Percentiles rank a stretch among this genome's conserved stretches.
phyloP scores from a whole-genome alignment of 2,329 filamentous ascomycete species.

The Camillea tinctor region DNA sequence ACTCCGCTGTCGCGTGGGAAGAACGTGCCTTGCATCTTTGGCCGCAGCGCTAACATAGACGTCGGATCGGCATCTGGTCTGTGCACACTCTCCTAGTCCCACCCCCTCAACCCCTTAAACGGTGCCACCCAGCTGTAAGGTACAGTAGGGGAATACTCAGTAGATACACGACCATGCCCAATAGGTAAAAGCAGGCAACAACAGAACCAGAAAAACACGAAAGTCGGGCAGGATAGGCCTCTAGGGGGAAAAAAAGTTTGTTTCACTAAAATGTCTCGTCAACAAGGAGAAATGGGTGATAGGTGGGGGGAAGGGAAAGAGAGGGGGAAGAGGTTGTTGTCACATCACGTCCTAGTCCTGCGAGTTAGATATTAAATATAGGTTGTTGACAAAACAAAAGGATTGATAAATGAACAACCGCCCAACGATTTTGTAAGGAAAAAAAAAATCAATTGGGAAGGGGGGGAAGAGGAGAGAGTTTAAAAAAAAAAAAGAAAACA shows the following conservation, averaged over 20 bases:
- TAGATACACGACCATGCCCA: neutral
- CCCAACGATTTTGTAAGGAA: neutral
- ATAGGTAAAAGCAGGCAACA: no score
- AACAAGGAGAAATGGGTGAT: neutral
- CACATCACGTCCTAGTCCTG: neutral
- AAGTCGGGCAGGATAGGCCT: neutral
- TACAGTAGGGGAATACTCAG: neutral
- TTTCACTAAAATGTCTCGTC: neutral
- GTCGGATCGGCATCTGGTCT: neutral
- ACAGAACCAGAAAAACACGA: neutral
- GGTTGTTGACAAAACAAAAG: neutral
- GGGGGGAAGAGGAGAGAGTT: neutral
- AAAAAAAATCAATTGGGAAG: neutral
- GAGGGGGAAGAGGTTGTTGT: neutral
- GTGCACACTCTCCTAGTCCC: neutral
- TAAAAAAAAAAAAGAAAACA: no score
- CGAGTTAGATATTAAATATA: neutral
- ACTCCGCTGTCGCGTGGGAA: constrained; percentile 29
- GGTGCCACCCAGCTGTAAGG: neutral
- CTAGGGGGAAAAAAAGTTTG: neutral
- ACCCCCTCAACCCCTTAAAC: neutral
- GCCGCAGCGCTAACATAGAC: constrained; percentile 9
- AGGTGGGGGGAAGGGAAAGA: no score
- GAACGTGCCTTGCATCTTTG: constrained; percentile 22
- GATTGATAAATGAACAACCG: neutral